phyloP scores from a whole-genome alignment of 129 eudicot genomes.

The Glebionis coronaria region DNA sequence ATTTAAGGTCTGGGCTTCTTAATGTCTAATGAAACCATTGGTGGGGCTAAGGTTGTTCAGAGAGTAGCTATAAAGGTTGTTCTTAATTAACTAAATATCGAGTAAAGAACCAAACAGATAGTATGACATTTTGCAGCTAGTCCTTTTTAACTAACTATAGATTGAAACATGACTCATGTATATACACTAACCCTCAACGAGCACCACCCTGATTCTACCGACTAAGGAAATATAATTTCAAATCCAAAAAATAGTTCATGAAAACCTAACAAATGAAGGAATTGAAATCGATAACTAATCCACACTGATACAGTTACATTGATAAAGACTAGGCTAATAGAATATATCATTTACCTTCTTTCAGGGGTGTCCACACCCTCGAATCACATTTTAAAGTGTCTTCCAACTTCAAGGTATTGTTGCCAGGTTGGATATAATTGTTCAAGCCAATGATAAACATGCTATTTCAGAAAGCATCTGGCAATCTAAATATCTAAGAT shows the following conservation, averaged over 20 bases:
- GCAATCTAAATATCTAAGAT: too few species aligned
- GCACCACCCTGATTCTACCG: slow-evolving; percentile 77
- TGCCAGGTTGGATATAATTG: too few species aligned
- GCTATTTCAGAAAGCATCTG: too few species aligned
- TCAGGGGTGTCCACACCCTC: slow-evolving; percentile 96
- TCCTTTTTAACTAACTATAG: background rate
- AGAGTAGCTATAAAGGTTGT: too few species aligned
- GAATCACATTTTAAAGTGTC: slow-evolving; percentile 86
- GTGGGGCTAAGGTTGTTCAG: too few species aligned
- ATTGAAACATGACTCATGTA: background rate
- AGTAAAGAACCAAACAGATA: too few species aligned
- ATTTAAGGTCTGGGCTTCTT: too few species aligned
- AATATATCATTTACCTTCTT: too few species aligned
- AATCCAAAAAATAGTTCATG: slow-evolving; percentile 72
- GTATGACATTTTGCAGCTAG: background rate
- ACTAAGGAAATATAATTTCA: slow-evolving; percentile 64
- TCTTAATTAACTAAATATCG: too few species aligned
- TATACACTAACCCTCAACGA: slow-evolving; percentile 52
- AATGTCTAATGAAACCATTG: too few species aligned
- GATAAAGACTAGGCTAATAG: background rate
- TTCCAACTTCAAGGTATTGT: slow-evolving; percentile 60
- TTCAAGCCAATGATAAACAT: too few species aligned
- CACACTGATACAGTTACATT: background rate
- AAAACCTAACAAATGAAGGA: slow-evolving; percentile 48
- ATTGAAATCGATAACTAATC: background rate